A percentile compares a stretch with the other conserved stretches of the same genome.
Conservation (phyloP, 2,329 filamentous ascomycete species). For the Xylaria sp. region DNA sequence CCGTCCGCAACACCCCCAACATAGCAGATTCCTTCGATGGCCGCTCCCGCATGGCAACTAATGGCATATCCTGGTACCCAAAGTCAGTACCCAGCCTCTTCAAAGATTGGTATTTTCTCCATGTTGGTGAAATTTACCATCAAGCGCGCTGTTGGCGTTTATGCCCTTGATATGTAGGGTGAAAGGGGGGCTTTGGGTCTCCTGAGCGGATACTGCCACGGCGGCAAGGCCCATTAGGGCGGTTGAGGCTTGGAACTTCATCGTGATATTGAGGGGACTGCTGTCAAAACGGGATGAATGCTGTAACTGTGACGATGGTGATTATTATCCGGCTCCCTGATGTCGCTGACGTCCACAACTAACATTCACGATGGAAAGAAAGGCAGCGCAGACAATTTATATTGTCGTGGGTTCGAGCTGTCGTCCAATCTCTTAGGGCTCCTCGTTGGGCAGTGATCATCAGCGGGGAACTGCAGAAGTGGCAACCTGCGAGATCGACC, state of each 20-base stretch:
- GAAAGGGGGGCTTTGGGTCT: conserved; percentile 51
- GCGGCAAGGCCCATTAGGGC: conserved; percentile 47
- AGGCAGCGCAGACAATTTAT: conserved; percentile 26
- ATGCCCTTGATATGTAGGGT: conserved; percentile 49
- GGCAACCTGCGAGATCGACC: conserved; percentile 15
- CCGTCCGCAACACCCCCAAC: conserved; percentile 21
- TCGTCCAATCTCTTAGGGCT: conserved; percentile 4
- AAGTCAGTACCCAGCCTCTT: conserved; percentile 28
- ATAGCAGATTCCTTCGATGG: conserved; percentile 51
- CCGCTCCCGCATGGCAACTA: conserved; percentile 52
- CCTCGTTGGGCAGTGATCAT: conserved; percentile 32
- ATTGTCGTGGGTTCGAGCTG: conserved; percentile 13
- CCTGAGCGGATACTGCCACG: conserved; percentile 48
- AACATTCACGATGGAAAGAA: conserved; percentile 11
- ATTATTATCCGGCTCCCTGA: conserved; percentile 8
- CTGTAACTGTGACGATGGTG: conserved; percentile 13
- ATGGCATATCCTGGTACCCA: conserved; percentile 44
- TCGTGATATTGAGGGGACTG: conserved; percentile 35
- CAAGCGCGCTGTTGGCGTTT: conserved; percentile 41
- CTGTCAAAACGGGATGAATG: not conserved
- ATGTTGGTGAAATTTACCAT: conserved; percentile 41
- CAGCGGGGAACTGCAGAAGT: conserved; percentile 23
- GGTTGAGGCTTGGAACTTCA: conserved; percentile 48
- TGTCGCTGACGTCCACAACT: conserved; percentile 2
- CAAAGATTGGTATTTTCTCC: not conserved